Evolutionary conservation across 163 green algal species (phyloP), one percentile per base, ranked within the genome.

Genomic region (Trebouxiophyceae sp.): DNA sequence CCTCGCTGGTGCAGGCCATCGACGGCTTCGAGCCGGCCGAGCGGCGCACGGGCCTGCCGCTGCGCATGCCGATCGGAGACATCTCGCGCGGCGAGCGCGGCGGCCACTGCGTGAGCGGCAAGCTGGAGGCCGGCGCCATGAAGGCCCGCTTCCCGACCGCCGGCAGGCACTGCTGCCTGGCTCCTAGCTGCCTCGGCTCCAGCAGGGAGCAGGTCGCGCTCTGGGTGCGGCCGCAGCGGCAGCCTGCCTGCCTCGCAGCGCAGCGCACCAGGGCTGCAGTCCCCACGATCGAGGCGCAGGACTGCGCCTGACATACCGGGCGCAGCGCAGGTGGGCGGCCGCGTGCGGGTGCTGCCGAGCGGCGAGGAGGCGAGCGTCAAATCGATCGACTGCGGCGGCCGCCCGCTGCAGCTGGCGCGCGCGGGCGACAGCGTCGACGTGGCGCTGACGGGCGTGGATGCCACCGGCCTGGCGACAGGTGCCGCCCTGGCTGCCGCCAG

Each of bases 21-120:
- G 88, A 97, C 71, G 54, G 26, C 8, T 96, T 97, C 70, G 26
- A 34, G 23, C 76, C n/a, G 57, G 73, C 33, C 45, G 81, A 57
- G 31, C 79, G 82, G 23, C 58, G 68, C 5, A 34, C 82, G 62
- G 70, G 80, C 6, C 45, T 59, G 31, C 92, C 93, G 6, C 69
- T 96, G 63, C 81, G 93, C 7, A 45, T 98, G 68, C 77, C 88
- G 6, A 72, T 97, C 0, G 56, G 78, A 0, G 92, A 98, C 55
- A 75, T 93, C 23, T 79, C 81, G 63, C 84, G 82, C 47, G 77
- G 66, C 27, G 32, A 64, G 31, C 55, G 72, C 5, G 69, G 68
- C 22, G 67, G 71, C 30, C 62, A 68, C 1, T 67, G 63, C 3
- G 65, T 89, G 1, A 77, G 84, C 5, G 91, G 92, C 60, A 95